Base-by-base conservation (phyloP, 225 moss, liverwort and hornwort genomes). In the Lunularia cruciata region DNA sequence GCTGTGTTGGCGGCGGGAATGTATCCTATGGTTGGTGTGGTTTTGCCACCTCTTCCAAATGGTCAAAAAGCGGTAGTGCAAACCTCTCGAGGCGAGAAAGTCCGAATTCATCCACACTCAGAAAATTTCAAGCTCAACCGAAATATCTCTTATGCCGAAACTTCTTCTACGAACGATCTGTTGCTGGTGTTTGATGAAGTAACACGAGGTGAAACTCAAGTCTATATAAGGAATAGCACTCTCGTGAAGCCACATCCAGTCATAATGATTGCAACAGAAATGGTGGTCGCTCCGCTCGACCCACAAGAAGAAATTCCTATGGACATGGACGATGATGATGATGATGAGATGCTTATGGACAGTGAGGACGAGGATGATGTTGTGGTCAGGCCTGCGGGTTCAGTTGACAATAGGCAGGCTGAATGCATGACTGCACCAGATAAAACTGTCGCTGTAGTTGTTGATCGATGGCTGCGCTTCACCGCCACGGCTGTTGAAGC, bases 1-100 rank as follows among this genome's bases (percentile, higher is more conserved):
- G 96, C 96, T 69, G 83, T 98, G 37, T 71, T 98, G 72, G 83
- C 87, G 59, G 89, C 90, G 60, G 92, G 96, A 75, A 92, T 92
- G 90, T 98, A 98, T 77, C 96, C 96, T 0, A 88, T 98, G 96
- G 86, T 98, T 70, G 96, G 96, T 35, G 85, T 87, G 67, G 78
- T 98, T 63, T 74, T 98, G 57, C 86, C 90, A 67, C 89, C 92
- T 30, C 2, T 82, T 12, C 61, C 73, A 68, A 79, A 74, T 63
- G 81, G 79, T 78, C 54, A 75, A 45, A 98, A 89, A 81, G 81
- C 87, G 33, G 73, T 92, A 46, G 92, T 98, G 47, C 86, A 89
- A 84, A 98, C 96, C 54, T 82, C 86, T 48, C 86, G 86, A 65
- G 92, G 96, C 38, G 89, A 98, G 73, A 92, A 91, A 77, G 96